phyloP scores from a whole-genome alignment of 176 grass and related monocot species.

The Urochloa ruziziensis region DNA sequence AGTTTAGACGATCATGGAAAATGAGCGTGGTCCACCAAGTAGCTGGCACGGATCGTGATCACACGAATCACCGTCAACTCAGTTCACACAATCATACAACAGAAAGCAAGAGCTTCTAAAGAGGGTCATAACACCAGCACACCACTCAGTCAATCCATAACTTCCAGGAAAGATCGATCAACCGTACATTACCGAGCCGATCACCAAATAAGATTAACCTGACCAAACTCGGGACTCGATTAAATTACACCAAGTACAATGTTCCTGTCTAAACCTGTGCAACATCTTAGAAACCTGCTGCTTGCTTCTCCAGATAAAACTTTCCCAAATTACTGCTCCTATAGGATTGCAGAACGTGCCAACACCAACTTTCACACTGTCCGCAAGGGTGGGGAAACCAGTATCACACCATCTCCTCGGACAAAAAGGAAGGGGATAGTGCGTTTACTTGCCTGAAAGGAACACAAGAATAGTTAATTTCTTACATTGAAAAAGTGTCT shows the following conservation, averaged over 20 bases:
- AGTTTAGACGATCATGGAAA: no score
- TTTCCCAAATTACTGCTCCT: background rate
- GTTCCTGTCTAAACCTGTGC: background rate
- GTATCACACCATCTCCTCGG: constrained; percentile 70
- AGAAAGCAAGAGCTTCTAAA: background rate
- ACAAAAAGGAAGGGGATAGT: constrained; percentile 79
- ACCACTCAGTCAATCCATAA: background rate
- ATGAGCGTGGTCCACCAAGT: no score
- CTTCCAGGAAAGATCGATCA: background rate
- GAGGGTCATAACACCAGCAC: no score
- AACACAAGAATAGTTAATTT: background rate
- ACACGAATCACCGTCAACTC: background rate
- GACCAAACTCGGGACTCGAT: background rate
- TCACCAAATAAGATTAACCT: background rate
- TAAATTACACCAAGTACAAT: background rate
- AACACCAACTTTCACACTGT: constrained; percentile 31
- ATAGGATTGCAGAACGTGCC: background rate
- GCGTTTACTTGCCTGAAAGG: constrained; percentile 54
- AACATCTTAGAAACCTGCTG: background rate
- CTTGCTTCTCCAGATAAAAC: background rate
- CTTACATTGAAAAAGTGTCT: background rate
- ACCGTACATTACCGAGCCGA: background rate
- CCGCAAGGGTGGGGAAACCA: constrained; percentile 75
- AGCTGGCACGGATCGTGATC: background rate
- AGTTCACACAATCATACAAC: background rate